Evolutionary conservation across 345 rosid species (phyloP).

Genomic region (Tarenaya hassleriana): DNA sequence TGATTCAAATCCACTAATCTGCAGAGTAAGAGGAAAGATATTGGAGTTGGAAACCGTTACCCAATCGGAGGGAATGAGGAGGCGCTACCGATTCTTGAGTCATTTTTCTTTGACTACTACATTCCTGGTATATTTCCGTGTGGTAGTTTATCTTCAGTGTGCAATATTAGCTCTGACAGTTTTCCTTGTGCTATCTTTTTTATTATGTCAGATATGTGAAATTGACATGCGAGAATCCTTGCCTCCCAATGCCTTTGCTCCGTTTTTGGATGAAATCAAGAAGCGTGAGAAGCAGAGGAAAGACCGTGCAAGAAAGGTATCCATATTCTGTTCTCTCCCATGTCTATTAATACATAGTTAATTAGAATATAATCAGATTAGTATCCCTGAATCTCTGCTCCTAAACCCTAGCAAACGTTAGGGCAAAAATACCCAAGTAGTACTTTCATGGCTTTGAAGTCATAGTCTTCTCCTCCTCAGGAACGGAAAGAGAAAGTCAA

Average conservation of each 20-base stretch:
- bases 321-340: neutral
- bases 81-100: slow-evolving; percentile 82
- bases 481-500: slow-evolving; percentile 65
- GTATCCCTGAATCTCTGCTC: no score
- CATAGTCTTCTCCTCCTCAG: slow-evolving; percentile 37
- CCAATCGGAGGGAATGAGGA: slow-evolving; percentile 76
- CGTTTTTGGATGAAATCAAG: slow-evolving; percentile 81
- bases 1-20: slow-evolving; percentile 17
- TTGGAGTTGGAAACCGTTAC: slow-evolving; percentile 78
- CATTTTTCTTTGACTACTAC: slow-evolving; percentile 88
- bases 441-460: neutral
- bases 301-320: slow-evolving; percentile 71
- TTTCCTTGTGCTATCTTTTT: neutral
- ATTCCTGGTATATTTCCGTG: slow-evolving; percentile 59
- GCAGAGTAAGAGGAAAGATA: slow-evolving; percentile 77
- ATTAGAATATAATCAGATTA: neutral
- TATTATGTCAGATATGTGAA: slow-evolving; percentile 72
- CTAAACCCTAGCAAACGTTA: no score
- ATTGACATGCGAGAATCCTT: slow-evolving; percentile 63
- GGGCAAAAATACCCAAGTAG: neutral
- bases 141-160: neutral
- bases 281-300: slow-evolving; percentile 81
- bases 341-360: neutral
- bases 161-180: neutral
- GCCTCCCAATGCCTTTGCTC: slow-evolving; percentile 60